A percentile compares a stretch with the other conserved stretches of the same genome.
Evolutionary conservation across 2,329 filamentous ascomycete species (phyloP).

Genomic region (Paracoccidioides lutzii): DNA sequence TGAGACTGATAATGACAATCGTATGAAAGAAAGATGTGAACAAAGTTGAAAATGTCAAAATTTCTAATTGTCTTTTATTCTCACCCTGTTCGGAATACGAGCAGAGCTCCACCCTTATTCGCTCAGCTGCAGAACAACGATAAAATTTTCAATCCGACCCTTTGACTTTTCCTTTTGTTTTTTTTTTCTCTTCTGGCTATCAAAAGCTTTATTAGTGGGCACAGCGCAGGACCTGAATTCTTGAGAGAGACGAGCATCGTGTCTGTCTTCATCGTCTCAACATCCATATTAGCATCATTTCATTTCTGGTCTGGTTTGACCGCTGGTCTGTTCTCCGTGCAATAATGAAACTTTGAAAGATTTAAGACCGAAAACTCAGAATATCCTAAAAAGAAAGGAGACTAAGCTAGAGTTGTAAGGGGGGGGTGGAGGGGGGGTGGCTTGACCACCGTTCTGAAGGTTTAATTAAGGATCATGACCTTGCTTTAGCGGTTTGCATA

Average conservation of each 20-base stretch:
- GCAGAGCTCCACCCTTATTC: no score
- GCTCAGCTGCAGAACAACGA: background rate
- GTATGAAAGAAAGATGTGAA: background rate
- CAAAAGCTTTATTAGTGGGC: no score
- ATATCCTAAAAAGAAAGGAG: background rate
- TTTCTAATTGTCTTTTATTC: background rate
- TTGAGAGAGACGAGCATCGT: background rate
- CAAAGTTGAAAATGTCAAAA: background rate
- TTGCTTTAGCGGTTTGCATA: conserved; percentile 16
- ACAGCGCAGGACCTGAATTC: background rate
- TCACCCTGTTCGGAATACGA: no score
- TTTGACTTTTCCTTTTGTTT: background rate
- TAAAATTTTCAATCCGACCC: background rate
- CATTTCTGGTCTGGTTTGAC: background rate
- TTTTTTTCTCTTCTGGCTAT: no score
- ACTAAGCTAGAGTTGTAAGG: background rate
- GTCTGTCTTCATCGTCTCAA: background rate
- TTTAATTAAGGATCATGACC: conserved; percentile 29
- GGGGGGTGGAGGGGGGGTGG: background rate
- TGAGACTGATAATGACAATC: background rate
- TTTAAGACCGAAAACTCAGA: background rate
- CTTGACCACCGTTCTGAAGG: conserved; percentile 14
- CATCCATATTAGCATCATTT: background rate
- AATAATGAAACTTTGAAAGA: background rate
- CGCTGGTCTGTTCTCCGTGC: background rate